Base-by-base conservation (phyloP, 73 alveolate species). In the Durusdinium trenchii region DNA sequence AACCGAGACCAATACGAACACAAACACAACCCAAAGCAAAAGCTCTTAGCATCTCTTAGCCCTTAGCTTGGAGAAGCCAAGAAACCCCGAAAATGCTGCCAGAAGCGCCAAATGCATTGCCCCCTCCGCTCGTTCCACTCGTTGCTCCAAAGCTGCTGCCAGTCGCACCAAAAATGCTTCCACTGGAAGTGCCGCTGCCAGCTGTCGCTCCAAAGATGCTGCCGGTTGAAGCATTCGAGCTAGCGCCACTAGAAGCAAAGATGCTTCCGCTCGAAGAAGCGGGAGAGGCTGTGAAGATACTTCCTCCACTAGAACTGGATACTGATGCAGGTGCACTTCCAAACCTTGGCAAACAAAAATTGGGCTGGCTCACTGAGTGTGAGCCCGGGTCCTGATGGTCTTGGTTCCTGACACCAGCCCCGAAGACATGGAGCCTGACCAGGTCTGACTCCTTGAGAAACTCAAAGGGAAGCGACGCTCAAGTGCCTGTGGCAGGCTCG, bases 161-260 rank as follows among this genome's bases (percentile, higher is more conserved):
- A 12, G 52, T 32, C 38, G 52, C 85, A 73, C 23, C 48, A 73
- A 67, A 16, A 35, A 67, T 16, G 43, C 42, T 35, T 12, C 82
- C 82, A 16, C 46, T 38, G 46, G 83, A 0, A 30, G 83, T 42
- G 20, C 38, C 45, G 47, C 45, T 54, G 20, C 60, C 60, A n/a
- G 60, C 54, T 40, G 87, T 38, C 42, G 91, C 91, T 45, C 71
- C 91, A 42, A 48, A 23, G 64, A 46, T 38, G 43, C 47, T 67
- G n/a, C 91, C 91, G 46, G 64, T 30, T 12, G 60, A 38, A 38
- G 38, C 86, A 36, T 52, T 32, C 10, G 54, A 12, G 40, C 35
- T 64, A 30, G 91, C 92, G 42, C 92, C 47, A 52, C 86, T 38
- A 18, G 57, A 50, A 28, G 54, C 30, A 42, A 78, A 78, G 89